Percentiles rank a stretch among this genome's conserved stretches.
Evolutionary conservation across 768 basidiomycete genomes (phyloP).

Genomic region (Lyophyllum shimeji): DNA sequence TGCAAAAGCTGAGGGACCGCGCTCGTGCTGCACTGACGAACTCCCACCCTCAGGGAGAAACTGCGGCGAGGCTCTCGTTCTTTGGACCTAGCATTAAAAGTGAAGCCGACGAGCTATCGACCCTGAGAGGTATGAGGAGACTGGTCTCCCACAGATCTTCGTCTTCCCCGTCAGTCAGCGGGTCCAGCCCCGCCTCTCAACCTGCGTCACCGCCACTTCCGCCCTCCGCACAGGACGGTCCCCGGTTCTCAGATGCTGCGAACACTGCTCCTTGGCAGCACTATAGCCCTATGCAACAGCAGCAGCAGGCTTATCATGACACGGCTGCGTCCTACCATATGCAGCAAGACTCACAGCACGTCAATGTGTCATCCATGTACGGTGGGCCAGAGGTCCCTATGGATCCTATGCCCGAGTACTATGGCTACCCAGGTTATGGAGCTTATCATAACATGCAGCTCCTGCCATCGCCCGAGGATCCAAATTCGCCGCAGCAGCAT

Average conservation of each 20-base stretch:
- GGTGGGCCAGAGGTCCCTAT: slow-evolving; percentile 21
- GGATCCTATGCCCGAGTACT: slow-evolving; percentile 31
- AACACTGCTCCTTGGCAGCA: slow-evolving; percentile 27
- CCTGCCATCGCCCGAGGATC: slow-evolving; percentile 23
- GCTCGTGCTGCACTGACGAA: slow-evolving; percentile 43
- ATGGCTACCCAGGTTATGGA: slow-evolving; percentile 25
- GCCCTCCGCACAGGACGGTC: slow-evolving; percentile 18
- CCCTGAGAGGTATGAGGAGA: slow-evolving; percentile 63
- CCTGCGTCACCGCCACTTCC: slow-evolving; percentile 44
- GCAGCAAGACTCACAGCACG: slow-evolving; percentile 17
- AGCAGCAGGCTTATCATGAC: slow-evolving; percentile 31
- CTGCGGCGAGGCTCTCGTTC: slow-evolving; percentile 31
- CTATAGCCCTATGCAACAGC: slow-evolving; percentile 34
- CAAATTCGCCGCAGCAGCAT: slow-evolving; percentile 32
- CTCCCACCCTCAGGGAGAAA: slow-evolving; percentile 20
- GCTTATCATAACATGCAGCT: slow-evolving; percentile 23
- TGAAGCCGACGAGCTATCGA: slow-evolving; percentile 61
- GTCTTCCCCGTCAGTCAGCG: slow-evolving; percentile 41
- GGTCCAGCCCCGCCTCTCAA: slow-evolving; percentile 43
- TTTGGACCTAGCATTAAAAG: slow-evolving; percentile 48
- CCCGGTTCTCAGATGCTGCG: slow-evolving; percentile 15
- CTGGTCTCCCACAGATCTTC: slow-evolving; percentile 55
- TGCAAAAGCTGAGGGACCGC: slow-evolving; percentile 54
- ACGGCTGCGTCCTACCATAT: slow-evolving; percentile 15
- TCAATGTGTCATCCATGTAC: slow-evolving; percentile 18